Conservation (phyloP, 306 rosid genomes). For the Aeschynomene evenia region DNA sequence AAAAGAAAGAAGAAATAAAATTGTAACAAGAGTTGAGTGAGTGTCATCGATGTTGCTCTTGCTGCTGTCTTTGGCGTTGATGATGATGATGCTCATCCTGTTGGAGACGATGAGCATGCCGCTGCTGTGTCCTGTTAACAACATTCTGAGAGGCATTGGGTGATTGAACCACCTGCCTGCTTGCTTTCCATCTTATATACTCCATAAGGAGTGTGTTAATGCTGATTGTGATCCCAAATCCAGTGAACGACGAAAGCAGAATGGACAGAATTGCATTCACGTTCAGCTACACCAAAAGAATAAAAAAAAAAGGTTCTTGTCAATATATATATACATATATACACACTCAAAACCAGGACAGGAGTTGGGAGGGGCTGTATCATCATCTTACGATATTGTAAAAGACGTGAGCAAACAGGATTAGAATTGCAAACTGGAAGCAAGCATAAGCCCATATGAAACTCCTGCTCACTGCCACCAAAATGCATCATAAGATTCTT, state of each 20-base stretch:
- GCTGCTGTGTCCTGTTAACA: conserved; percentile 31
- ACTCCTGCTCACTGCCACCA: conserved; percentile 59
- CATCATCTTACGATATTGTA: conserved; percentile 65
- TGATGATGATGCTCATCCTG: conserved; percentile 23
- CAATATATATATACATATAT: conserved; percentile 17
- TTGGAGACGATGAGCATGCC: conserved; percentile 12
- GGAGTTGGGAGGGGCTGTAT: conserved; percentile 20
- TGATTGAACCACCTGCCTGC: conserved; percentile 45
- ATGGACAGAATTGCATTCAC: conserved; percentile 61
- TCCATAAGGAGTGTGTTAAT: conserved; percentile 54
- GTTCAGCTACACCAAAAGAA: conserved; percentile 47
- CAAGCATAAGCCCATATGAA: conserved; percentile 72
- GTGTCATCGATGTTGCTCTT: conserved; percentile 26
- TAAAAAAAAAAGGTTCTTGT: conserved; percentile 17
- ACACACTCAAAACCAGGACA: neutral
- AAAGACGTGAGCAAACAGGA: conserved; percentile 64
- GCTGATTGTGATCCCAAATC: conserved; percentile 69
- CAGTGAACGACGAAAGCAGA: conserved; percentile 69
- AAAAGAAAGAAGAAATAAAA: neutral
- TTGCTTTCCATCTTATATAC: conserved; percentile 59
- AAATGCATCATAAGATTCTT: neutral
- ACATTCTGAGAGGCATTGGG: conserved; percentile 37
- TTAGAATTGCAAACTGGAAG: conserved; percentile 71
- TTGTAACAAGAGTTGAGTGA: conserved; percentile 11
- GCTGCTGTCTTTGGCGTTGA: conserved; percentile 30